phyloP scores from a whole-genome alignment of 345 rosid species.

The Syzygium oleosum region DNA sequence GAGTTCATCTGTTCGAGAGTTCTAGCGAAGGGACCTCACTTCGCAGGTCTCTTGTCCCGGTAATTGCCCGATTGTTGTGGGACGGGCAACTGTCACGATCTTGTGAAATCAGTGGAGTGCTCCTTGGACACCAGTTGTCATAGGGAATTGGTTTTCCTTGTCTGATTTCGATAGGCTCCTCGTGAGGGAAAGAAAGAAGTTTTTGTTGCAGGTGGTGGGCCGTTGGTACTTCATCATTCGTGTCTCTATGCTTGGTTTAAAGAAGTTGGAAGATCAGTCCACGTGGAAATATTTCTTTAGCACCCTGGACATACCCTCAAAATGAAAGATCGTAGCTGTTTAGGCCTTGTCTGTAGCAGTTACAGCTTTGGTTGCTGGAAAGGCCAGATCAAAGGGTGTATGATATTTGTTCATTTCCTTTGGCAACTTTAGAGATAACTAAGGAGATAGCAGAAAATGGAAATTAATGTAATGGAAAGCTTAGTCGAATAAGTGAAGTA shows the following conservation, averaged over 20 bases:
- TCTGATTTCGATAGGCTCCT: neutral
- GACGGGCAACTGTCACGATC: neutral
- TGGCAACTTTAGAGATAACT: neutral
- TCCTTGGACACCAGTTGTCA: neutral
- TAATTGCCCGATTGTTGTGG: neutral
- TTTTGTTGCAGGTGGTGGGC: neutral
- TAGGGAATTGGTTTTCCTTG: neutral
- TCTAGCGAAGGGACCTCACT: neutral
- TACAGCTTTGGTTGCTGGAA: neutral
- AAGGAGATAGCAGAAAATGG: neutral
- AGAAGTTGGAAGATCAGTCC: neutral
- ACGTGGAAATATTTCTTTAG: neutral
- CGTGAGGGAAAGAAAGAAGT: neutral
- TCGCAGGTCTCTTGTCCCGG: neutral
- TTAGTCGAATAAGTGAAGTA: neutral
- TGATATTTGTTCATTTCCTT: neutral
- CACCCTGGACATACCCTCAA: neutral
- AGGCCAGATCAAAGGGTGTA: neutral
- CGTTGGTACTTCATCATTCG: neutral
- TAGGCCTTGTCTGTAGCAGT: neutral
- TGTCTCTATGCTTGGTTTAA: neutral
- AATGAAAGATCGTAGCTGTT: neutral
- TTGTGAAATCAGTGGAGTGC: neutral
- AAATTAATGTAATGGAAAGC: neutral
- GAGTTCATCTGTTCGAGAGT: neutral